Conservation (phyloP, 352 stramenopile genomes). For the Blastocystis hominis region DNA sequence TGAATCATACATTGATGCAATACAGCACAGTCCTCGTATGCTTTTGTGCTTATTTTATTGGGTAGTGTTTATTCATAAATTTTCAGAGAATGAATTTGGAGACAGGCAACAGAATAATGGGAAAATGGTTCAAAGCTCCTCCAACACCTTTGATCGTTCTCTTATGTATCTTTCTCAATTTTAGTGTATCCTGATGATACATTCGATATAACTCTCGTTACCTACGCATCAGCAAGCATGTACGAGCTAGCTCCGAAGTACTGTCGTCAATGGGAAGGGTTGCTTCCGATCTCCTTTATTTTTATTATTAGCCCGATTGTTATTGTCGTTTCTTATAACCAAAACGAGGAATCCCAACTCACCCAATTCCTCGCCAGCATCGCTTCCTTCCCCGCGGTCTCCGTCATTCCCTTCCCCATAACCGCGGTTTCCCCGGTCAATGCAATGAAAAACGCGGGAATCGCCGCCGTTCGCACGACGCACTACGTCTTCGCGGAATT, state of each 20-base stretch:
- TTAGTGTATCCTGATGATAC: neutral
- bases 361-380: neutral
- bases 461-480: neutral
- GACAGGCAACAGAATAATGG: no score
- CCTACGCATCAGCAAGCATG: neutral
- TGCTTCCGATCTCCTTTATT: neutral
- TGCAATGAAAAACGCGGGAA: conserved; percentile 41
- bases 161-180: no score
- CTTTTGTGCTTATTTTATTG: no score
- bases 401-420: neutral
- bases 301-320: neutral
- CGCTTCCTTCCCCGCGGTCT: neutral
- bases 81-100: no score
- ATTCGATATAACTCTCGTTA: conserved; percentile 52
- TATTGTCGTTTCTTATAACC: conserved; percentile 36
- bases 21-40: no score
- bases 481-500: conserved; percentile 51
- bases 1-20: no score
- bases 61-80: no score
- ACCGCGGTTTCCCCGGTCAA: neutral
- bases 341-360: neutral
- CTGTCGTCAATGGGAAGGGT: neutral
- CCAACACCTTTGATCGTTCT: no score
- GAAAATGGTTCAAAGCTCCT: no score
- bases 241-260: neutral